Percentiles rank a stretch among this genome's conserved stretches.
Evolutionary conservation across 805 yeast species (phyloP).

Genomic region (Kregervanrija delftensis): DNA sequence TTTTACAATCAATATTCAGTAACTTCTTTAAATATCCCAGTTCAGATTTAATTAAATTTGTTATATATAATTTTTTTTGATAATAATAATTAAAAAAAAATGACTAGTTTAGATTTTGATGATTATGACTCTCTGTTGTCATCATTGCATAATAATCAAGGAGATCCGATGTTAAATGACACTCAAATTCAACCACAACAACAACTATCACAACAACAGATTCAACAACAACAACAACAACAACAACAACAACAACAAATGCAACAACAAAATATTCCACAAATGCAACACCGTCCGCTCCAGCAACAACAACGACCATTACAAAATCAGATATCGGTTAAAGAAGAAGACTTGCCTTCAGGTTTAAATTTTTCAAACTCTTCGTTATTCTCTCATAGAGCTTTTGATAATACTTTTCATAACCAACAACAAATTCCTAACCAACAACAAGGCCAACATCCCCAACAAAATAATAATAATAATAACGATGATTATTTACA

Average conservation of each 20-base stretch:
- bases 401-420: background rate
- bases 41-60: too few relatives aligned
- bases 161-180: background rate
- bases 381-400: background rate
- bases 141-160: conserved; percentile 13
- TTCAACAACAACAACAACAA: conserved; percentile 7
- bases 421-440: conserved; percentile 2
- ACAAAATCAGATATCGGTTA: background rate
- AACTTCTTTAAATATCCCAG: too few relatives aligned
- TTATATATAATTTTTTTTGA: too few relatives aligned
- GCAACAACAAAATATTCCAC: conserved; percentile 4
- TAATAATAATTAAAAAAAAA: background rate
- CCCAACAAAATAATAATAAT: background rate
- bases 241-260: conserved; percentile 6
- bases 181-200: background rate
- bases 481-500: background rate
- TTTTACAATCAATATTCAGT: too few relatives aligned
- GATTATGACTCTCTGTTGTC: conserved; percentile 25
- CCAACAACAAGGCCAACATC: background rate
- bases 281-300: conserved; percentile 3
- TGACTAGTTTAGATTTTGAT: conserved; percentile 25
- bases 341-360: background rate
- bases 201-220: background rate
- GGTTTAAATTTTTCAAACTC: background rate
- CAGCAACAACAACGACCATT: conserved; percentile 2